Percentiles rank a stretch among this genome's conserved stretches.
These are phyloP conservation scores for Phanerochaete sordida DNA, from an alignment of 768 basidiomycete genomes.

Conservation along the genomic window DNA sequence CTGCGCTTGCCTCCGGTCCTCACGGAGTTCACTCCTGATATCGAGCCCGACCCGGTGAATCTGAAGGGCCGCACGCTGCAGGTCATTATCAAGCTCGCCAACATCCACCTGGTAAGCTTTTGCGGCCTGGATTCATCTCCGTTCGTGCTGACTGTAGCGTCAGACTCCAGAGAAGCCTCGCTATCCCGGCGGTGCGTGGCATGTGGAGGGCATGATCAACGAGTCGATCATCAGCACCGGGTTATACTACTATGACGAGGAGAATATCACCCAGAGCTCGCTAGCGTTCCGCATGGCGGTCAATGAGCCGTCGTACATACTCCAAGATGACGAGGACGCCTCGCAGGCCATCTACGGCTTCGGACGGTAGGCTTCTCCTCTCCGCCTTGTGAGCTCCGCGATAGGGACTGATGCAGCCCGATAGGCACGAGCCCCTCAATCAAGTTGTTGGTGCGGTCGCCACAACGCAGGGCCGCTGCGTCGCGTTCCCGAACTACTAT, in stretches of 20 bases:
- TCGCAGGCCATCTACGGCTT: constrained; percentile 9
- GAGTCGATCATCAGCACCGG: constrained; percentile 14
- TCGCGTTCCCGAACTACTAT: constrained; percentile 36
- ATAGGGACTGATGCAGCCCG: not conserved
- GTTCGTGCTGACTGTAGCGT: not conserved
- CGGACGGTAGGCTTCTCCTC: too few relatives aligned
- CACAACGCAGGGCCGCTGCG: constrained; percentile 24
- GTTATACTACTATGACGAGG: constrained; percentile 22
- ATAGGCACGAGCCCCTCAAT: constrained; percentile 7
- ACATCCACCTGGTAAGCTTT: constrained; percentile 18
- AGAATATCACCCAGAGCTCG: constrained; percentile 29
- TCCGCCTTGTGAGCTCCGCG: not conserved
- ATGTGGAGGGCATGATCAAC: constrained; percentile 25
- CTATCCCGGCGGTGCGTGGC: constrained; percentile 31
- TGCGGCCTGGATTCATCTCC: not conserved
- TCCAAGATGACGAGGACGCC: constrained; percentile 18
- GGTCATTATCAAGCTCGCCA: constrained; percentile 40
- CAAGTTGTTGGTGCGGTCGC: constrained; percentile 27
- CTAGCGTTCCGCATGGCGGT: constrained; percentile 30
- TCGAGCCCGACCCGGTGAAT: not conserved
- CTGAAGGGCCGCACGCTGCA: constrained; percentile 24
- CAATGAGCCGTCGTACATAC: constrained; percentile 9
- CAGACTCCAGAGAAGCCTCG: constrained; percentile 25
- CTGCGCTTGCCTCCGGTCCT: not conserved
- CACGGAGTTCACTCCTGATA: not conserved